A percentile compares a stretch with the other conserved stretches of the same genome.
phyloP scores from a whole-genome alignment of 179 eudicot species.

The Nepenthes alata region DNA sequence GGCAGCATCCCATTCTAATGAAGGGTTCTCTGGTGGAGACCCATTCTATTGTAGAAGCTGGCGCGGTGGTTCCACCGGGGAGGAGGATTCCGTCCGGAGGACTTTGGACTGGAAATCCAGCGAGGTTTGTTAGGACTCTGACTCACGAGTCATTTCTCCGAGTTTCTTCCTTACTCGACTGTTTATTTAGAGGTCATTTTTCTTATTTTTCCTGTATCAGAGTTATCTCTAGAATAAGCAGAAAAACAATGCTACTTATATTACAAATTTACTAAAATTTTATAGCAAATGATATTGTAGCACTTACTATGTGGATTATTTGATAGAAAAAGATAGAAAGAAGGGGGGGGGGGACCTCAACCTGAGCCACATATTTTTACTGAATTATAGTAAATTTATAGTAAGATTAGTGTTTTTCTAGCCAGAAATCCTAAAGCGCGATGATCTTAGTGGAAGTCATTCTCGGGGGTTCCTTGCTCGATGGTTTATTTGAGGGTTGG shows the following conservation, averaged over 20 bases:
- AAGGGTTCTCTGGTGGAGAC: constrained; percentile 96
- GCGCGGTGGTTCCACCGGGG: constrained; percentile 93
- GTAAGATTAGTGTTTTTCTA: no score
- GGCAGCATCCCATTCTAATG: constrained; percentile 93
- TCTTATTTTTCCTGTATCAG: background rate
- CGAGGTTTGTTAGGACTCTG: constrained; percentile 79
- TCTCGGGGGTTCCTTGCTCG: no score
- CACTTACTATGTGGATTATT: no score
- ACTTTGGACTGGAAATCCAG: constrained; percentile 99
- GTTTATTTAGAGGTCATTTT: constrained; percentile 61
- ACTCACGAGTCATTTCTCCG: constrained; percentile 65
- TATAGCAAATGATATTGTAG: no score
- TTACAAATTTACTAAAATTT: no score
- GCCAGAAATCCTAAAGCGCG: no score
- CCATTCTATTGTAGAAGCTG: constrained; percentile 90
- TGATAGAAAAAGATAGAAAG: no score
- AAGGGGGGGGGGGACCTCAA: no score
- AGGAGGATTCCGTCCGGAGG: constrained; percentile 95
- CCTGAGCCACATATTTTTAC: no score
- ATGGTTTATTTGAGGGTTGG: no score
- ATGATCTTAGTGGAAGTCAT: no score
- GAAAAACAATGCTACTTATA: background rate
- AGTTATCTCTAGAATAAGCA: constrained; percentile 3
- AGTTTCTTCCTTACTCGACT: constrained; percentile 85
- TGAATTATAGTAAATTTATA: no score